Percentiles rank a stretch among this genome's conserved stretches.
Conservation (phyloP, 352 stramenopile species). For the Thraustotheca clavata region DNA sequence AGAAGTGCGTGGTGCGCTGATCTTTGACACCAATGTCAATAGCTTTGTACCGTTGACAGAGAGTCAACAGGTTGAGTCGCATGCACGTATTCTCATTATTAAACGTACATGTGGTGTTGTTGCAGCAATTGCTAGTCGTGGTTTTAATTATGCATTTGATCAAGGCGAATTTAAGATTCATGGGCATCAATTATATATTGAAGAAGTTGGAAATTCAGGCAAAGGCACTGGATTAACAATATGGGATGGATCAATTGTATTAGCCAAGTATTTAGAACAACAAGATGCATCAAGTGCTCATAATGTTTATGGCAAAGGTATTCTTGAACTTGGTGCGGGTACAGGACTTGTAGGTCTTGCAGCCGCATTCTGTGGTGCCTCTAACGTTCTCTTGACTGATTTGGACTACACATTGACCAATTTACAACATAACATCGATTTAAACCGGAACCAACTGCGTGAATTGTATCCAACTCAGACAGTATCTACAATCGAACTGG, state of each 20-base stretch:
- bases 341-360: conserved; percentile 82
- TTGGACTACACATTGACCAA: conserved; percentile 84
- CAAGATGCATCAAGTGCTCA: conserved; percentile 16
- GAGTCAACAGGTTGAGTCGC: conserved; percentile 3
- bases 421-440: conserved; percentile 30
- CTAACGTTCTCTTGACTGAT: conserved; percentile 77
- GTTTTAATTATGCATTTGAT: conserved; percentile 41
- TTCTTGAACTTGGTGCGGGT: conserved; percentile 80
- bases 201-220: conserved; percentile 70
- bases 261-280: conserved; percentile 88
- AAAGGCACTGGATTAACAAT: conserved; percentile 83
- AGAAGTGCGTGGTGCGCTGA: neutral
- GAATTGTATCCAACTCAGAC: neutral
- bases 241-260: conserved; percentile 85
- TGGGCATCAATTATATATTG: conserved; percentile 37
- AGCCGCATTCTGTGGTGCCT: conserved; percentile 59
- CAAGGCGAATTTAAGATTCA: conserved; percentile 45
- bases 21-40: neutral
- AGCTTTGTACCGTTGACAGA: neutral
- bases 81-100: conserved; percentile 1
- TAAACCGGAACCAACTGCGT: conserved; percentile 19
- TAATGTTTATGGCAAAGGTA: conserved; percentile 29
- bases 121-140: conserved; percentile 13
- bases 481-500: conserved; percentile 35
- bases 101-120: neutral